These are phyloP conservation scores for Trametopsis cervina DNA, from an alignment of 768 basidiomycete genomes.

Conservation along the genomic window DNA sequence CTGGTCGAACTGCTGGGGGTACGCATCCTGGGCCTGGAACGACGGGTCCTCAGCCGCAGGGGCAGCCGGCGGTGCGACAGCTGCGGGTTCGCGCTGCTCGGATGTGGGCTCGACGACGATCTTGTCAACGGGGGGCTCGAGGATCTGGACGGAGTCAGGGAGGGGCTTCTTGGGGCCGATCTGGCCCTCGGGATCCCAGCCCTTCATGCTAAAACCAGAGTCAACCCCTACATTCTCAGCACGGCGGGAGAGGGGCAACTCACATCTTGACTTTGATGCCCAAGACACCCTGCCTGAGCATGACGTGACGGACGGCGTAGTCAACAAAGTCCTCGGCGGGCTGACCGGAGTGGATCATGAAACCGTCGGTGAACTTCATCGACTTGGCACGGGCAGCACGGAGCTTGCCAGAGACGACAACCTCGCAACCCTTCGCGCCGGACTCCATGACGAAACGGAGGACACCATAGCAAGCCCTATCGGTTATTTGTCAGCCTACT, in stretches of 20 bases:
- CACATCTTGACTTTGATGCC: slow-evolving; percentile 99
- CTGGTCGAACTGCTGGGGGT: slow-evolving; percentile 24
- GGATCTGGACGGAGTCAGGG: slow-evolving; percentile 88
- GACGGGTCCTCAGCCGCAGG: slow-evolving; percentile 47
- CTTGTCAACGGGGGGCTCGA: slow-evolving; percentile 89
- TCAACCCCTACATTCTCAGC: slow-evolving; percentile 9
- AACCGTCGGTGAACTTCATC: slow-evolving; percentile 99
- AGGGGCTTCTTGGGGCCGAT: slow-evolving; percentile 88
- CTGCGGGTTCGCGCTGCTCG: slow-evolving; percentile 70
- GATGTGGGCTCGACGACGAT: slow-evolving; percentile 83
- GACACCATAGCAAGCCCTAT: slow-evolving; percentile 97
- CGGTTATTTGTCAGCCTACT: not conserved
- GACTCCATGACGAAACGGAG: slow-evolving; percentile 99
- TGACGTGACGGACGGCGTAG: slow-evolving; percentile 95
- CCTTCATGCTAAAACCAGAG: slow-evolving; percentile 75
- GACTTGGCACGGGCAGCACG: slow-evolving; percentile 99
- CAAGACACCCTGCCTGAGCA: slow-evolving; percentile 96
- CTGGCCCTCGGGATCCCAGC: slow-evolving; percentile 86
- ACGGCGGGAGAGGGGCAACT: slow-evolving; percentile 18
- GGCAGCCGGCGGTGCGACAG: slow-evolving; percentile 35
- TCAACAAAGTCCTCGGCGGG: slow-evolving; percentile 95
- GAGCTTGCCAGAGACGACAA: slow-evolving; percentile 98
- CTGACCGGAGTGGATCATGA: slow-evolving; percentile 99
- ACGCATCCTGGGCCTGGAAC: slow-evolving; percentile 30
- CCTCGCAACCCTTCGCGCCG: slow-evolving; percentile 98